A percentile compares a stretch with the other conserved stretches of the same genome.
Conservation (phyloP, 148 eudicot species). For the Drosera capensis region DNA sequence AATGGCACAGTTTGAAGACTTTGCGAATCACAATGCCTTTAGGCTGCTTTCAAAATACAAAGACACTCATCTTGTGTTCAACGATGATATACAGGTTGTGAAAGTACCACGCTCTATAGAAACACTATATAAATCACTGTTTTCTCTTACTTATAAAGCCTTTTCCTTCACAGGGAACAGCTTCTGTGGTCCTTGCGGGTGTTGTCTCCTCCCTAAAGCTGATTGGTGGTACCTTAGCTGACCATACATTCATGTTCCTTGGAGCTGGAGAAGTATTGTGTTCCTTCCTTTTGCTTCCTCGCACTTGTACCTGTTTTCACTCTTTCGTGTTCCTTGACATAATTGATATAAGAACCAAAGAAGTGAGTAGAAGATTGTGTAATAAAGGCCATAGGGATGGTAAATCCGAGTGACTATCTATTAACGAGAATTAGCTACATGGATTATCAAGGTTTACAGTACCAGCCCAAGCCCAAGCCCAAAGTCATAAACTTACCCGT, state of each 20-base stretch:
- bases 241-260: constrained; percentile 73
- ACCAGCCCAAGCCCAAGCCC: too few relatives aligned
- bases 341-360: too few relatives aligned
- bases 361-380: too few relatives aligned
- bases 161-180: constrained; percentile 57
- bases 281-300: not conserved
- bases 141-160: not conserved
- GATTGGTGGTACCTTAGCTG: constrained; percentile 69
- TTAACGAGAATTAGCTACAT: too few relatives aligned
- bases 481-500: too few relatives aligned
- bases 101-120: not conserved
- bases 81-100: constrained; percentile 90
- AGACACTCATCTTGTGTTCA: constrained; percentile 76
- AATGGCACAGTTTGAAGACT: constrained; percentile 68
- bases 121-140: not conserved
- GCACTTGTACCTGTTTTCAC: too few relatives aligned
- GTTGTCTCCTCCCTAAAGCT: constrained; percentile 69
- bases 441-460: too few relatives aligned
- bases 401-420: too few relatives aligned
- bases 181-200: constrained; percentile 82
- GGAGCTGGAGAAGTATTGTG: constrained; percentile 95
- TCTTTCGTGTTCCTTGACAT: too few relatives aligned
- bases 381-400: too few relatives aligned
- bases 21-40: constrained; percentile 97
- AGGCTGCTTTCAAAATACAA: constrained; percentile 68